Evolutionary conservation across 345 rosid genomes (phyloP).

Genomic region (Murraya koenigii): DNA sequence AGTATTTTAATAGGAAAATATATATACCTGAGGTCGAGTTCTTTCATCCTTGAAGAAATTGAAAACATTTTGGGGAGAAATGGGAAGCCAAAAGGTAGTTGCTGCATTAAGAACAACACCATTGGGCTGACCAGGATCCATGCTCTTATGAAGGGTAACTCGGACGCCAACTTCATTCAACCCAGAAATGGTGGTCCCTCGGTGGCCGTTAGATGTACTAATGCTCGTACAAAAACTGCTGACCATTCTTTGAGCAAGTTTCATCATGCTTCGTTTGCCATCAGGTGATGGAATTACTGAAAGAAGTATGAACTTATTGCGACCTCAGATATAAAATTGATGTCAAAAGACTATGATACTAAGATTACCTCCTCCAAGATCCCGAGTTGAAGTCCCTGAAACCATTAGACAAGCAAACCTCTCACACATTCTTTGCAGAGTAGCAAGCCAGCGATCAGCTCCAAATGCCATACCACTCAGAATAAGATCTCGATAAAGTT

Average conservation of each 20-base stretch:
- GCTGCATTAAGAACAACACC: constrained; percentile 92
- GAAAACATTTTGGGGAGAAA: constrained; percentile 70
- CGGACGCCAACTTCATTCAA: constrained; percentile 70
- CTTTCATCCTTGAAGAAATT: constrained; percentile 89
- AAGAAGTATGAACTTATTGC: constrained; percentile 12
- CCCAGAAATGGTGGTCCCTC: constrained; percentile 66
- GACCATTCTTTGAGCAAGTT: constrained; percentile 90
- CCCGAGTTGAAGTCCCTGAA: constrained; percentile 60
- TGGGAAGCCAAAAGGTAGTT: constrained; percentile 89
- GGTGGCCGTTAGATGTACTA: constrained; percentile 69
- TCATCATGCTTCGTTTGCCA: constrained; percentile 96
- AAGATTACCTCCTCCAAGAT: constrained; percentile 70
- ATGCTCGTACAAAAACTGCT: constrained; percentile 77
- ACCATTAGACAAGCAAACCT: constrained; percentile 76
- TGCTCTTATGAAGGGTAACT: constrained; percentile 73
- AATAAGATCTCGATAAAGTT: constrained; percentile 62
- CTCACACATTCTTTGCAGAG: constrained; percentile 85
- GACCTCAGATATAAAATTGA: background rate
- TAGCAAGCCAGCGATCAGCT: constrained; percentile 80
- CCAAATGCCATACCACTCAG: constrained; percentile 79
- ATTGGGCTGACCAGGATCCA: constrained; percentile 73
- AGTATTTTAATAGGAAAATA: background rate
- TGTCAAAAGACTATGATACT: background rate
- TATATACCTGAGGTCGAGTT: constrained; percentile 76
- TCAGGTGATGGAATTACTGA: constrained; percentile 80